These are phyloP conservation scores for Suhomyces taliae DNA, from an alignment of 1,139 yeast species.

Conservation along the genomic window DNA sequence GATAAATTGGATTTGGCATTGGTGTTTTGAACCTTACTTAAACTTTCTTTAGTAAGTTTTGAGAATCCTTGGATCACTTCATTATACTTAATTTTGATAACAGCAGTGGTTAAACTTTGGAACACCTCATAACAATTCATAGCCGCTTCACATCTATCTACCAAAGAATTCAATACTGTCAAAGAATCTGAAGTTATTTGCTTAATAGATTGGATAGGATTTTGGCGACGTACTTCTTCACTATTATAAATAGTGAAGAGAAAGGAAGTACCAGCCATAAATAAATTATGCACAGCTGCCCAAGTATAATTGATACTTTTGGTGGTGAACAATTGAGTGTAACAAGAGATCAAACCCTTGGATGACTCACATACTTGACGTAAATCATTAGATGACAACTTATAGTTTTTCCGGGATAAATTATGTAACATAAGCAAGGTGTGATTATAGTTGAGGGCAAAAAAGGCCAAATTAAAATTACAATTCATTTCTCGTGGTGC, in stretches of 20 bases:
- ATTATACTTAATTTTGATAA: conserved; percentile 60
- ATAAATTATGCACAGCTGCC: conserved; percentile 88
- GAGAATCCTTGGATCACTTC: conserved; percentile 33
- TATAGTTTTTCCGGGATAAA: conserved; percentile 66
- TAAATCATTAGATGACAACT: conserved; percentile 54
- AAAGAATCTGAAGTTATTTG: conserved; percentile 57
- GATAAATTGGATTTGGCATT: conserved; percentile 42
- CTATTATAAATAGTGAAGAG: conserved; percentile 75
- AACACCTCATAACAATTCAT: conserved; percentile 67
- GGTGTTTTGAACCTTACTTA: conserved; percentile 29
- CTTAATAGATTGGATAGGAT: conserved; percentile 54
- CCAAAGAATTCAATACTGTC: conserved; percentile 58
- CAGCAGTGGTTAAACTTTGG: conserved; percentile 70
- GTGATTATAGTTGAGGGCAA: conserved; percentile 75
- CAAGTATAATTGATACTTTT: conserved; percentile 80
- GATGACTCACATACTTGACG: conserved; percentile 63
- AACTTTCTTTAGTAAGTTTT: conserved; percentile 16
- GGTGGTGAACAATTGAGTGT: conserved; percentile 53
- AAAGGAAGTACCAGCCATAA: conserved; percentile 87
- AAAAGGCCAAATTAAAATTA: conserved; percentile 67
- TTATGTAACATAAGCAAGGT: conserved; percentile 74
- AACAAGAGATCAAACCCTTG: conserved; percentile 62
- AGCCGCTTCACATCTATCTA: conserved; percentile 80
- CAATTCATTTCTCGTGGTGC: conserved; percentile 66
- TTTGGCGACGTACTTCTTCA: conserved; percentile 47